Evolutionary conservation across 2,329 filamentous ascomycete species (phyloP).

Genomic region (Calonectria leucothoes): DNA sequence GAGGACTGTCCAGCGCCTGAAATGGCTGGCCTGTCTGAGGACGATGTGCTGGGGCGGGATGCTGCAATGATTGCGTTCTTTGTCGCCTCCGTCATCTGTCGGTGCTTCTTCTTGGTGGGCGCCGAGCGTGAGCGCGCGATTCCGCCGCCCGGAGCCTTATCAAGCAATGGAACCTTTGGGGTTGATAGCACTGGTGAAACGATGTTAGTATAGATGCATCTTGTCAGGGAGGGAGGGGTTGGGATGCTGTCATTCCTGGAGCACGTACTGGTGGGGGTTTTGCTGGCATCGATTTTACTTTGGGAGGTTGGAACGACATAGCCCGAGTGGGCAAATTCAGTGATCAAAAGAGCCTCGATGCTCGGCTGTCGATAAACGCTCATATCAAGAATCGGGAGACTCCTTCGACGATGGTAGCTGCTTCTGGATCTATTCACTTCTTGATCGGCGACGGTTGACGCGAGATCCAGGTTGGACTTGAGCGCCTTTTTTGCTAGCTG

Average conservation of each 20-base stretch:
- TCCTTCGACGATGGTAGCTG: not conserved
- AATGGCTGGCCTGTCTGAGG: not conserved
- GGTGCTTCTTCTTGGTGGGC: not conserved
- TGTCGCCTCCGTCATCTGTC: not conserved
- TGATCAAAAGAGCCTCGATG: too few species aligned
- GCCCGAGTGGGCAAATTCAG: not conserved
- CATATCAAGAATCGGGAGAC: not conserved
- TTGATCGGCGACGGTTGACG: not conserved
- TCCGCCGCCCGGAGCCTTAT: not conserved
- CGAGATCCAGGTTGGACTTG: not conserved
- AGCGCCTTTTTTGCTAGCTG: not conserved
- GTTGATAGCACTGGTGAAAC: too few species aligned
- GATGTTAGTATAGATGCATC: too few species aligned
- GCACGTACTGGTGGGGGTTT: not conserved
- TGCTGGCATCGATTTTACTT: too few species aligned
- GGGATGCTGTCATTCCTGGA: too few species aligned
- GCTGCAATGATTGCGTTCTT: not conserved
- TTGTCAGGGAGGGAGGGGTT: too few species aligned
- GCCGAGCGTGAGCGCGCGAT: not conserved
- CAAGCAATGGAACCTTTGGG: not conserved
- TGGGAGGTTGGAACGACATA: not conserved
- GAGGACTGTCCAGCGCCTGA: not conserved
- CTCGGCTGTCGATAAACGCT: not conserved
- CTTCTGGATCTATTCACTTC: fast-evolving
- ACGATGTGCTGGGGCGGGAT: not conserved